Base-by-base conservation (phyloP, 1,284 basidiomycete genomes). In the Rhodotorula mucilaginosa region DNA sequence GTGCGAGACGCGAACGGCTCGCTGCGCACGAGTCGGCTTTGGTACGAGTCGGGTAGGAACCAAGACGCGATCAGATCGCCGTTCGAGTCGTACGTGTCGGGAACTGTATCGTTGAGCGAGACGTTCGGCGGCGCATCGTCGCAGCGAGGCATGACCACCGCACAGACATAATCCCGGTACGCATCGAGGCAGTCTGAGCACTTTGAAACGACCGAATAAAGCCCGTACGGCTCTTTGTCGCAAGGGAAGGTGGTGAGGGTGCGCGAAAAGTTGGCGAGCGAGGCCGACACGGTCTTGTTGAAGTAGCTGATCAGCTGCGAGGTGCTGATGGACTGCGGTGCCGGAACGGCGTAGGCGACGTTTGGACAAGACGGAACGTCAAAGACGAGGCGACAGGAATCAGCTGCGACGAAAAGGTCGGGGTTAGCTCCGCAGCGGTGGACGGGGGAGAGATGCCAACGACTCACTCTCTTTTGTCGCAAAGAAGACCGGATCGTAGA, bases 161-260 rank as follows among this genome's bases (percentile, higher is more conserved):
- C 79, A 69, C 82, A 83, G 1, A 81, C 70, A 80, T 81, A 83
- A 61, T 79, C 77, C 34, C 72, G 78, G 68, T 83, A 83, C 5
- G 81, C 79, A 31, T 65, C 75, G 57, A 76, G 70, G 76, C 82
- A 83, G 69, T 78, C 79, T 8, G 71, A 69, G 74, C 82, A 83
- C 0, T 79, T 82, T 49, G 80, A 74, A 12, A 83, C 79, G 60
- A 77, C 78, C 29, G 81, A 82, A 68, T 82, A 83, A 61, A 71
- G 70, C 19, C 82, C 82, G 65, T 80, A 80, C n/a, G 61, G 54
- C 2, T 58, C 46, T 21, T 52, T 59, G 56, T 74, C 70, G 72
- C 82, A 83, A 0, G 82, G 80, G 65, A 82, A 83, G n/a, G 81
- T 82, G 46, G 76, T 76, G n/a, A 83, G 74, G 5, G 80, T 81